phyloP scores from a whole-genome alignment of 768 basidiomycete genomes.

The Suillus ampliporus region DNA sequence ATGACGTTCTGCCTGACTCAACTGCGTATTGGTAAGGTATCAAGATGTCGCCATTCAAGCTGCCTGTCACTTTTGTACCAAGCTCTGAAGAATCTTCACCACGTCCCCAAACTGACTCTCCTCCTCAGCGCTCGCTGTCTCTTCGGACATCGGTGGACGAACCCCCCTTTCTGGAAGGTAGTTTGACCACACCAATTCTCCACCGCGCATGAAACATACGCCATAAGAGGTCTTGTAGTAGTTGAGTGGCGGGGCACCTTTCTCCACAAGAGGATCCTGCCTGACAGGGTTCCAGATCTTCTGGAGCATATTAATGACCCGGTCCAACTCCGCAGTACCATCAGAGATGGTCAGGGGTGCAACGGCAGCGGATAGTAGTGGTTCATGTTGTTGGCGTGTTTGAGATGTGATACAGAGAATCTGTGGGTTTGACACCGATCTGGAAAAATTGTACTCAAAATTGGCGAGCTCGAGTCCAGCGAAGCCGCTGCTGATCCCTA shows the following conservation, averaged over 20 bases:
- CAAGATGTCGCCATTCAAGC: constrained; percentile 6
- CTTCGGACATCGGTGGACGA: constrained; percentile 40
- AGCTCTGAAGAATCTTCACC: constrained; percentile 64
- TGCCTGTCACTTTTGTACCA: constrained; percentile 33
- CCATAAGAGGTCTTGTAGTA: constrained; percentile 6
- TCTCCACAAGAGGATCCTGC: not conserved
- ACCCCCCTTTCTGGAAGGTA: constrained; percentile 59
- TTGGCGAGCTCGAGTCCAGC: constrained; percentile 5
- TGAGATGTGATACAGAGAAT: not conserved
- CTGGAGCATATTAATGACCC: not conserved
- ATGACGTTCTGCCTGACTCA: not conserved
- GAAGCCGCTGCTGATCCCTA: constrained; percentile 5
- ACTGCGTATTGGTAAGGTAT: too few species aligned
- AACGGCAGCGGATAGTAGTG: not conserved
- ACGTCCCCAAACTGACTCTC: constrained; percentile 73
- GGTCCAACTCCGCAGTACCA: not conserved
- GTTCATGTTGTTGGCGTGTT: constrained; percentile 1
- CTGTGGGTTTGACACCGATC: not conserved
- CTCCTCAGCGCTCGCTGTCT: constrained; percentile 61
- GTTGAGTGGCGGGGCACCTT: constrained; percentile 6
- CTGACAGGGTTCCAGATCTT: not conserved
- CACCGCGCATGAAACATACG: not conserved
- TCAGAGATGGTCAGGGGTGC: not conserved
- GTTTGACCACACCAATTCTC: constrained; percentile 7
- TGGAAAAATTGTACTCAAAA: constrained; percentile 6